Base-by-base conservation (phyloP, 805 yeast species). In the Candida adriatica region DNA sequence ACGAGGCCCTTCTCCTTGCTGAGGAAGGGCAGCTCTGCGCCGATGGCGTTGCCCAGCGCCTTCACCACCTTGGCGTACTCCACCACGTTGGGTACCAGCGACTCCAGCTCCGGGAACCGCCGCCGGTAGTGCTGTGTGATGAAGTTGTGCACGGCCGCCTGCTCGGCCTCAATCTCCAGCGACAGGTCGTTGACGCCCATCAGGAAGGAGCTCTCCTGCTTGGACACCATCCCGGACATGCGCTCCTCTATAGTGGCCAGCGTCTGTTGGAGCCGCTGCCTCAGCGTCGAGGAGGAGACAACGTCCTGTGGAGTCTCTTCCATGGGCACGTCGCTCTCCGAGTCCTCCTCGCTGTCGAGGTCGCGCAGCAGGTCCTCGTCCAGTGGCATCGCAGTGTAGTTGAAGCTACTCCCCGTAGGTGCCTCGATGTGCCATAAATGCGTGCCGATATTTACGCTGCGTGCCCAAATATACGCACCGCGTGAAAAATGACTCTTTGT, bases 21-120 rank as follows among this genome's bases (percentile, higher is more conserved):
- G 7, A 84, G 44, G 23, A 73, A 58, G 3, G 42, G 44, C 6
- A 50, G 43, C 35, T 26, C 51, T 35, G 22, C 57, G 8, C 47
- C 49, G 8, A 70, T 49, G 24, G 66, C 66, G 38, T 69, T 74
- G 20, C 79, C 75, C 3, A 85, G 55, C 1, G 69, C 42, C 21
- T 55, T 41, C 3, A 81, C 66, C 1, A 75, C 59, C 17, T 59
- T 59, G 7, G 80, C 72, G 54, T 75, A 87, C 35, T 77, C 78
- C 0, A 70, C 50, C 0, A 90, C 77, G 37, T 72, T 71, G 8
- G 74, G 60, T 1, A 84, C 65, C 23, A 87, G 57, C 0, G 76
- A 59, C 16, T 69, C 80, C 30, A 87, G 58, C 46, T 87, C 95
- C 0, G 83, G 77, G 56, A 85, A 86, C 13, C 78, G 69, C 4